Evolutionary conservation across 2,329 filamentous ascomycete genomes (phyloP), one percentile per base, ranked within the genome.

Genomic region (Cadophora sp.): DNA sequence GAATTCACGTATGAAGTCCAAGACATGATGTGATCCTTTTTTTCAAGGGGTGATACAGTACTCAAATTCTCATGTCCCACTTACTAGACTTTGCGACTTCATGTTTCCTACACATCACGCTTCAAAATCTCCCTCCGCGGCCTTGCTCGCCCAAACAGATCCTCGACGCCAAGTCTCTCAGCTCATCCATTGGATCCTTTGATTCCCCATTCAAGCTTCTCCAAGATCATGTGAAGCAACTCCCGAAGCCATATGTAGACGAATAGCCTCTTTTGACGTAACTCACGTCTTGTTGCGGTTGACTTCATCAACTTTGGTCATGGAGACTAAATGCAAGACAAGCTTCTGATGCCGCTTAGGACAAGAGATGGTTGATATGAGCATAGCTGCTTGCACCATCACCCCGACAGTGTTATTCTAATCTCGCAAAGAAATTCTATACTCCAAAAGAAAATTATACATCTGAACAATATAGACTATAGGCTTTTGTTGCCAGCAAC

Each of bases 121-220:
- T 50, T 62, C 26, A 27, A 50, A 62, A 26, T 29, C 24, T 31
- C 24, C 40, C 48, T 46, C 37, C 40, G 37, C 58, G 40, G 37
- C 43, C 26, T 4, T 40, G 34, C 16, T 31, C 40, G 43, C 40
- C 24, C 37, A 62, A 62, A 46, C 26, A 62, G 59, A 50, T 40
- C 59, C 27, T 62, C n/a, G 27, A 50, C 43, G 59, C 40, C 59
- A 62, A 62, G 59, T 31, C 14, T 19, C 14, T 27, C 50, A 55
- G 7, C 4, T 55, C 22, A 16, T 3, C 3, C 9, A 40, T 31
- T 31, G 59, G 24, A 11, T 22, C 59, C 27, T 29, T 62, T 29
- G 11, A 62, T 19, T 43, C 11, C 37, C 14, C 4, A 29, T n/a
- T 31, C 24, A 14, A 59, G 34, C 29, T 31, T 24, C 56, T 65